phyloP scores from a whole-genome alignment of 306 rosid genomes.

The Mucuna pruriens region DNA sequence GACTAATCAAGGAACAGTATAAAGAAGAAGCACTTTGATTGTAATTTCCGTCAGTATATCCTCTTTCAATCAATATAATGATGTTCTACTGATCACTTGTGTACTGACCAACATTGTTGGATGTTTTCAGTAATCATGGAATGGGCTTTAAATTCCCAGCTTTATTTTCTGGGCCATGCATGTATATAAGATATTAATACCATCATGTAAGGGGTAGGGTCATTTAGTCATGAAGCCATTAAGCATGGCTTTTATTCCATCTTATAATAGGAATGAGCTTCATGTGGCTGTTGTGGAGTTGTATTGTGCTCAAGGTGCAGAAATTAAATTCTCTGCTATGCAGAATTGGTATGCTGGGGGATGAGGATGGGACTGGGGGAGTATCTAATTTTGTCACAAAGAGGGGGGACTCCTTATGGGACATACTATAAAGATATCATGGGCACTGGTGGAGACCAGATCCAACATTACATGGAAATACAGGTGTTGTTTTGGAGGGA shows the following conservation, averaged over 20 bases:
- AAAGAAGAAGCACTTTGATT: conserved; percentile 9
- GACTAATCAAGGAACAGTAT: not conserved
- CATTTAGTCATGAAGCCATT: not conserved
- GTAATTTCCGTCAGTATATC: conserved; percentile 11
- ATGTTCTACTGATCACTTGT: not conserved
- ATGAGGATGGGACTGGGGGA: conserved; percentile 74
- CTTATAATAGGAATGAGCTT: conserved; percentile 77
- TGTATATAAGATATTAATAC: not conserved
- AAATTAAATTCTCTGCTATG: conserved; percentile 77
- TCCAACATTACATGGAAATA: conserved; percentile 81
- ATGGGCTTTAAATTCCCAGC: not conserved
- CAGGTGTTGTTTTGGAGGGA: conserved; percentile 80
- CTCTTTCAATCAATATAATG: not conserved
- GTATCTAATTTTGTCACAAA: conserved; percentile 72
- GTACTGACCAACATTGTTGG: not conserved
- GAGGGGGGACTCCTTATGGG: conserved; percentile 72
- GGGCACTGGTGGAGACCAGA: conserved; percentile 83
- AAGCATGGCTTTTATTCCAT: conserved; percentile 42
- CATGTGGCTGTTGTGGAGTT: conserved; percentile 75
- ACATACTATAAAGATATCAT: conserved; percentile 56
- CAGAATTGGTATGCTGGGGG: conserved; percentile 86
- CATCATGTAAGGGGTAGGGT: not conserved
- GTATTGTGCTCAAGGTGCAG: conserved; percentile 63
- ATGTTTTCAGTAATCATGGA: not conserved
- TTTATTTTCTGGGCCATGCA: not conserved